phyloP scores from a whole-genome alignment of 805 yeast genomes.

The Saturnispora ahearnii region DNA sequence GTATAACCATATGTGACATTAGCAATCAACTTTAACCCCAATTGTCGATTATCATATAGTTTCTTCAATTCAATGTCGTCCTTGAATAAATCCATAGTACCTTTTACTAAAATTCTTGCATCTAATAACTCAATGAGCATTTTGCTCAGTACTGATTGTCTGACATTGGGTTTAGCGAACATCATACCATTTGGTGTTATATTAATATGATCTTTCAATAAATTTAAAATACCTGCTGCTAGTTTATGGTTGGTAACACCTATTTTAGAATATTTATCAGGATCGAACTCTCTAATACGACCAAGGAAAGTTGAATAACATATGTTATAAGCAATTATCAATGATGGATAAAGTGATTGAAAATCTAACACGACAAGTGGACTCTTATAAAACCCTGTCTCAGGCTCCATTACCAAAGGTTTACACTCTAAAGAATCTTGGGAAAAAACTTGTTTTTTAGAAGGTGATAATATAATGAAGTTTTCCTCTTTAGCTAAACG shows the following conservation, averaged over 20 bases:
- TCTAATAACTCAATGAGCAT: slow-evolving; percentile 81
- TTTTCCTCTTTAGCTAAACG: slow-evolving; percentile 74
- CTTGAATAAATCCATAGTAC: slow-evolving; percentile 51
- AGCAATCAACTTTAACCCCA: slow-evolving; percentile 83
- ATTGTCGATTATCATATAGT: slow-evolving; percentile 65
- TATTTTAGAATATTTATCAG: slow-evolving; percentile 34
- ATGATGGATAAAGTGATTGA: slow-evolving; percentile 88
- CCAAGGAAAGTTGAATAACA: slow-evolving; percentile 74
- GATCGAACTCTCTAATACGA: slow-evolving; percentile 43
- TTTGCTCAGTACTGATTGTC: slow-evolving; percentile 69
- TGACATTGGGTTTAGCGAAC: slow-evolving; percentile 54
- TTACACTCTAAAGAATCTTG: slow-evolving; percentile 83
- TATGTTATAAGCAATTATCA: slow-evolving; percentile 83
- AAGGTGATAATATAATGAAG: slow-evolving; percentile 66
- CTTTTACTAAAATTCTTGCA: slow-evolving; percentile 69
- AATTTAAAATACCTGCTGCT: slow-evolving; percentile 47
- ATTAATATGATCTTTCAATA: slow-evolving; percentile 45
- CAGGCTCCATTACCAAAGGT: slow-evolving; percentile 90
- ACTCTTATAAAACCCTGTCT: slow-evolving; percentile 72
- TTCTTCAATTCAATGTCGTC: slow-evolving; percentile 42
- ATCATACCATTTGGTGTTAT: slow-evolving; percentile 84
- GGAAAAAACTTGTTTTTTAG: slow-evolving; percentile 67
- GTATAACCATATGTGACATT: slow-evolving; percentile 96
- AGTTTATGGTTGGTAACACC: slow-evolving; percentile 47
- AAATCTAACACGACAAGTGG: slow-evolving; percentile 89